A percentile compares a stretch with the other conserved stretches of the same genome.
Evolutionary conservation across 371 early-diverging fungal species (phyloP).

Genomic region (Circinella umbellata): DNA sequence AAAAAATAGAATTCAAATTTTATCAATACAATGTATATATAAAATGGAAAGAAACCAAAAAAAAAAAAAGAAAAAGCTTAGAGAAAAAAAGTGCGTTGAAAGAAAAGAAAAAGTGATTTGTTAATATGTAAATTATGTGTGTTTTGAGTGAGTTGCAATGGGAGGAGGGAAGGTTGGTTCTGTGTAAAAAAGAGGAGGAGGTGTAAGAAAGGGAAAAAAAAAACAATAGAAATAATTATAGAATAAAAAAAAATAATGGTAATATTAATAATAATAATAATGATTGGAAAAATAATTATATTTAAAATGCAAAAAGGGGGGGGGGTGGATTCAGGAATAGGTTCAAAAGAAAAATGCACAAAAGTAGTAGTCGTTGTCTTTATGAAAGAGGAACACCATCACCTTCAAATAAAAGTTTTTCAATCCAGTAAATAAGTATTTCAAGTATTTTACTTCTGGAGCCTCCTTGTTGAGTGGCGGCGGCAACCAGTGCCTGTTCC

Average conservation of each 20-base stretch:
- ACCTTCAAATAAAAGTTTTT: constrained; percentile 52
- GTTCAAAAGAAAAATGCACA: neutral
- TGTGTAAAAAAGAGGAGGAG: neutral
- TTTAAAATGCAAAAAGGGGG: constrained; percentile 7
- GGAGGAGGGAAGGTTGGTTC: neutral
- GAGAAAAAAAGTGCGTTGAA: too few relatives aligned
- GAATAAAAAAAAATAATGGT: constrained; percentile 9
- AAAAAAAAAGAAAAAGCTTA: too few relatives aligned
- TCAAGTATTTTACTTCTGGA: constrained; percentile 49
- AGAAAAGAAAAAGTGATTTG: too few relatives aligned
- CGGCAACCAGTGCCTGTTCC: constrained; percentile 46
- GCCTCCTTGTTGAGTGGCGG: constrained; percentile 35
- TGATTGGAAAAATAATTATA: neutral
- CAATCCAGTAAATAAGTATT: constrained; percentile 53
- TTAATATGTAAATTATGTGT: too few relatives aligned
- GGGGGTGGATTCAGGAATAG: constrained; percentile 1
- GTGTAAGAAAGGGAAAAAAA: neutral
- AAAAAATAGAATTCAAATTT: too few relatives aligned
- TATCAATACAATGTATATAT: too few relatives aligned
- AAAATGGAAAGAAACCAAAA: too few relatives aligned
- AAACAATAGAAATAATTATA: neutral
- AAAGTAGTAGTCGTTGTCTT: neutral
- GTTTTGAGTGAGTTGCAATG: too few relatives aligned
- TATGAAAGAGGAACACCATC: constrained; percentile 42
- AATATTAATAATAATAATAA: neutral